Conservation (phyloP, 306 rosid genomes). For the Urtica urens region DNA sequence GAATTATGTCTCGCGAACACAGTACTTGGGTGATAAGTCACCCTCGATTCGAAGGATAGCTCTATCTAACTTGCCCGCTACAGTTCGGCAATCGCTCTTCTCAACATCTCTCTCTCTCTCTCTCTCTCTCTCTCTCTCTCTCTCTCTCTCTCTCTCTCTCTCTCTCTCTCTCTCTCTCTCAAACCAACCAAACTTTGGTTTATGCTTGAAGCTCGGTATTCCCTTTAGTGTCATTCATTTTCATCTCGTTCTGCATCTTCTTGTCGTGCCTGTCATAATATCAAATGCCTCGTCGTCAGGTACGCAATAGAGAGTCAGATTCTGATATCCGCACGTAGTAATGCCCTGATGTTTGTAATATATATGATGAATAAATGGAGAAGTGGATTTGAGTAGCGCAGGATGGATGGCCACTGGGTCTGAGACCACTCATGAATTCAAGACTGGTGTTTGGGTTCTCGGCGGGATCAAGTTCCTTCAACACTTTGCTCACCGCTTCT, state of each 20-base stretch:
- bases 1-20: too few species aligned
- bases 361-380: not conserved
- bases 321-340: too few species aligned
- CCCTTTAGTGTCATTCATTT: too few species aligned
- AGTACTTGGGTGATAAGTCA: too few species aligned
- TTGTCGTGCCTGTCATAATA: not conserved
- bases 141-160: not conserved
- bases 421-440: slow-evolving; percentile 53
- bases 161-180: slow-evolving; percentile 7
- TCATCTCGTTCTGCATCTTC: not conserved
- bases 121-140: slow-evolving; percentile 7
- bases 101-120: not conserved
- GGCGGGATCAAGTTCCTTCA: slow-evolving; percentile 53
- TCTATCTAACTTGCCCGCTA: too few species aligned
- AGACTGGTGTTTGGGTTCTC: slow-evolving; percentile 40
- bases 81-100: too few species aligned
- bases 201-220: too few species aligned
- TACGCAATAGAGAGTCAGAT: too few species aligned
- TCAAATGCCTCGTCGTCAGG: too few species aligned
- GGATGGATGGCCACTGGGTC: slow-evolving; percentile 86
- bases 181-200: too few species aligned
- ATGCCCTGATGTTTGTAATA: too few species aligned
- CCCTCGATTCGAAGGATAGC: too few species aligned
- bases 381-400: slow-evolving; percentile 12
- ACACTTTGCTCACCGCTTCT: slow-evolving; percentile 49